Evolutionary conservation across 805 yeast species (phyloP).

Genomic region (Candida nemodendra): DNA sequence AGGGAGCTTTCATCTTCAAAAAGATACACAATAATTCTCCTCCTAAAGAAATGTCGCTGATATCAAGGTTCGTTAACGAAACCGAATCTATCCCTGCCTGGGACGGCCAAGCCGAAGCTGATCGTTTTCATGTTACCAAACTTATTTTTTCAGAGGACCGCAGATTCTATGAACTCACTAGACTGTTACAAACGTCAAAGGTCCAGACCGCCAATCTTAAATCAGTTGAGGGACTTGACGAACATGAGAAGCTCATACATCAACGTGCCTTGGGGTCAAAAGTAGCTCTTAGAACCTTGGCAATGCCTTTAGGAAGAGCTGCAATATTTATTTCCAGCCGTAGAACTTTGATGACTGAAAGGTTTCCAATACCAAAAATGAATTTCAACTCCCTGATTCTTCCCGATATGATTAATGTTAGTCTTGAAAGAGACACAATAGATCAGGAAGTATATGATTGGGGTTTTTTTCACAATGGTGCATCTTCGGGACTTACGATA

Average conservation of each 20-base stretch:
- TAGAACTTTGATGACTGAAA: slow-evolving; percentile 79
- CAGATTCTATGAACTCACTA: slow-evolving; percentile 73
- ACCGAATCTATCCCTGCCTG: slow-evolving; percentile 54
- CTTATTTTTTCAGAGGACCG: slow-evolving; percentile 76
- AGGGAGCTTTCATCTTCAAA: slow-evolving; percentile 4
- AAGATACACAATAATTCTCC: slow-evolving; percentile 6
- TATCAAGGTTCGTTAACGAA: slow-evolving; percentile 38
- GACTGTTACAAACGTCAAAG: slow-evolving; percentile 66
- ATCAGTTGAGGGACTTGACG: slow-evolving; percentile 41
- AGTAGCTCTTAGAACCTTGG: slow-evolving; percentile 68
- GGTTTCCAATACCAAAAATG: slow-evolving; percentile 73
- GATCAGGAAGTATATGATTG: slow-evolving; percentile 56
- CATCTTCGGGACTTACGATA: slow-evolving; percentile 74
- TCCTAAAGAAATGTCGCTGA: slow-evolving; percentile 42
- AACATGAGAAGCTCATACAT: slow-evolving; percentile 52
- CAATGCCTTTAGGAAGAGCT: slow-evolving; percentile 77
- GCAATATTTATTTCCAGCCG: slow-evolving; percentile 67
- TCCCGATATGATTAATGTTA: slow-evolving; percentile 63
- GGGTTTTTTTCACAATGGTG: slow-evolving; percentile 94
- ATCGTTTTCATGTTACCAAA: slow-evolving; percentile 63
- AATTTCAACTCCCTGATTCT: slow-evolving; percentile 64
- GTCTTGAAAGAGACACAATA: slow-evolving; percentile 53
- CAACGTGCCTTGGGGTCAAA: slow-evolving; percentile 59
- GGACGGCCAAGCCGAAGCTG: slow-evolving; percentile 73
- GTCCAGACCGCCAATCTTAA: slow-evolving; percentile 51